These are phyloP conservation scores for Fusarium algeriense DNA, from an alignment of 2,329 filamentous ascomycete species.

Conservation along the genomic window DNA sequence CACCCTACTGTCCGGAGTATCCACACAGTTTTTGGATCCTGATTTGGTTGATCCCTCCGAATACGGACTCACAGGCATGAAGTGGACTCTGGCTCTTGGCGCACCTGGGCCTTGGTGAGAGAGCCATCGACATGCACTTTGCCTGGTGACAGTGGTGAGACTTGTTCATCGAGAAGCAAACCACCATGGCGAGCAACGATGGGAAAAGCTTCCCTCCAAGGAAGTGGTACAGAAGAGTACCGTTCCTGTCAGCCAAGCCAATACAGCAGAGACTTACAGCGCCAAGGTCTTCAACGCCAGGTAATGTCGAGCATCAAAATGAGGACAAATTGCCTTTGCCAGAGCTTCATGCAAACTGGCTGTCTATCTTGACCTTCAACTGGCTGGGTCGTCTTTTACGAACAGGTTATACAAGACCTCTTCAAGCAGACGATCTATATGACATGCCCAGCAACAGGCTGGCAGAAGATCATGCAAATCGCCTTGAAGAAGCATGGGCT, in stretches of 20 bases:
- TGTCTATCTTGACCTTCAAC: slow-evolving; percentile 24
- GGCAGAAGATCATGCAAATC: slow-evolving; percentile 26
- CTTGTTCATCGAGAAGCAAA: neutral
- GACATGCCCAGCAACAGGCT: slow-evolving; percentile 22
- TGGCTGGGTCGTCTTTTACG: slow-evolving; percentile 20
- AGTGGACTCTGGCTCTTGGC: neutral
- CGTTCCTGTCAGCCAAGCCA: slow-evolving; percentile 44
- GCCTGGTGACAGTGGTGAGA: neutral
- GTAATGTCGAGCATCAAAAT: slow-evolving; percentile 6
- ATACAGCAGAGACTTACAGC: slow-evolving; percentile 13
- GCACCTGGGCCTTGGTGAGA: neutral
- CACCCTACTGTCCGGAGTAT: neutral
- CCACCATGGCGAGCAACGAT: slow-evolving; percentile 42
- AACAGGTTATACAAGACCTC: slow-evolving; percentile 28
- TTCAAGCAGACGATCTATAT: slow-evolving; percentile 26
- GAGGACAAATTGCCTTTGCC: slow-evolving; percentile 11
- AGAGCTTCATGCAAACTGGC: slow-evolving; percentile 20
- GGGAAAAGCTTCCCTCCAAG: slow-evolving; percentile 46
- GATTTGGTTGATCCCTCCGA: slow-evolving; percentile 8
- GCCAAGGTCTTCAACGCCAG: slow-evolving; percentile 9
- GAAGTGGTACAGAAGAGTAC: slow-evolving; percentile 51
- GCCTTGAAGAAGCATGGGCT: slow-evolving; percentile 28
- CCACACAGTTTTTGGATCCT: neutral
- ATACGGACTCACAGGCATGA: neutral
- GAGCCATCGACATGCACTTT: neutral